Evolutionary conservation across 495 filamentous ascomycete genomes (phyloP).

Genomic region (Cetradonia linearis): DNA sequence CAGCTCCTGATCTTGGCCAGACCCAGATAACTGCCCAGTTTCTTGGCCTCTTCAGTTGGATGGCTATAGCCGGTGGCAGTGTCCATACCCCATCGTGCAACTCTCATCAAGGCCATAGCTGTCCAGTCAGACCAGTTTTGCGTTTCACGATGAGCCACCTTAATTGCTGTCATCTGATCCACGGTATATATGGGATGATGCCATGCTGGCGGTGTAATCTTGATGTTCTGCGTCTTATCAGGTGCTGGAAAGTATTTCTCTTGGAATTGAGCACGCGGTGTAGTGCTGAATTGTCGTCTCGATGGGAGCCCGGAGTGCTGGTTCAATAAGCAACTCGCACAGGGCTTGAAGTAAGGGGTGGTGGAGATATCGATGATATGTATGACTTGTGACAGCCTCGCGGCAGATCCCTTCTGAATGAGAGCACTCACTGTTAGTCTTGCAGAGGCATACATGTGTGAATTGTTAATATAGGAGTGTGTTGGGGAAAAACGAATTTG

Average conservation of each 20-base stretch:
- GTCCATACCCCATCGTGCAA: slow-evolving; percentile 60
- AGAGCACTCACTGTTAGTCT: slow-evolving; percentile 13
- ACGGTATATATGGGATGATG: slow-evolving; percentile 39
- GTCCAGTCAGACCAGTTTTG: slow-evolving; percentile 58
- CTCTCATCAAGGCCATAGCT: slow-evolving; percentile 49
- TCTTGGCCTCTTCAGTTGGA: slow-evolving; percentile 39
- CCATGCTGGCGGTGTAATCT: slow-evolving; percentile 28
- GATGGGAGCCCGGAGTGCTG: slow-evolving; percentile 3
- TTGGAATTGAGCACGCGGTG: slow-evolving; percentile 14
- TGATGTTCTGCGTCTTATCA: slow-evolving; percentile 21
- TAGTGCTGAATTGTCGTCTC: slow-evolving; percentile 20
- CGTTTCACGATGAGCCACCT: slow-evolving; percentile 56
- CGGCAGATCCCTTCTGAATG: slow-evolving; percentile 14
- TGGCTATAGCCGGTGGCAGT: slow-evolving; percentile 63
- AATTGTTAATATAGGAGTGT: slow-evolving; percentile 1
- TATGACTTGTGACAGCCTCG: slow-evolving; percentile 15
- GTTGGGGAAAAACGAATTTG: too few species aligned
- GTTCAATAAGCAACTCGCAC: slow-evolving; percentile 2
- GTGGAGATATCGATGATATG: slow-evolving; percentile 11
- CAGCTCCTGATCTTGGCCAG: slow-evolving; percentile 33
- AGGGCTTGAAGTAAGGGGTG: slow-evolving; percentile 11
- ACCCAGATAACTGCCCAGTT: slow-evolving; percentile 30
- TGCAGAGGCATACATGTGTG: slow-evolving; percentile 20
- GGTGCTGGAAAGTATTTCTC: slow-evolving; percentile 26
- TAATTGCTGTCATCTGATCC: slow-evolving; percentile 52